Percentiles rank a stretch among this genome's conserved stretches.
phyloP scores from a whole-genome alignment of 352 stramenopile species.

The Globisporangium carolinianum region DNA sequence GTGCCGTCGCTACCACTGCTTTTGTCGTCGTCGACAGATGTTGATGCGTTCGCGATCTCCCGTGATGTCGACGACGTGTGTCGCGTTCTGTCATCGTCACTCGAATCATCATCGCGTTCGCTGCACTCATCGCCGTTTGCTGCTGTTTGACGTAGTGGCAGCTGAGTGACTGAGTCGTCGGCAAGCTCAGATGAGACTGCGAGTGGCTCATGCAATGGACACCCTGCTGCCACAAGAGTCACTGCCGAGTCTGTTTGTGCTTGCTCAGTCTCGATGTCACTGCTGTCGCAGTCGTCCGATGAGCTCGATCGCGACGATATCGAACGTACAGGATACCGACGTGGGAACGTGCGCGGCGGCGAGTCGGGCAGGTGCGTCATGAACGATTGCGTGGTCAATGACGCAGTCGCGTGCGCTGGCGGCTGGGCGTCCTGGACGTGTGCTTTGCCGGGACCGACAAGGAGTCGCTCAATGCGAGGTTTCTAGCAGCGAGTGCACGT shows the following conservation, averaged over 20 bases:
- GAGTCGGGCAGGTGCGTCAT: slow-evolving; percentile 56
- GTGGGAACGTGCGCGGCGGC: slow-evolving; percentile 18
- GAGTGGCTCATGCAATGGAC: too few species aligned
- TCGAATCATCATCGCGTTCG: not conserved
- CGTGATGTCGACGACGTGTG: not conserved
- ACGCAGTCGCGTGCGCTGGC: not conserved
- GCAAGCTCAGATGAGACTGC: not conserved
- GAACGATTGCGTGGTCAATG: slow-evolving; percentile 13
- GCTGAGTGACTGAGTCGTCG: not conserved
- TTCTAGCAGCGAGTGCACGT: slow-evolving; percentile 17
- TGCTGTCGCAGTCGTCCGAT: not conserved
- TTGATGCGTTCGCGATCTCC: not conserved
- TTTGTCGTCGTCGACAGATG: not conserved
- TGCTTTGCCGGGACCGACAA: slow-evolving; percentile 21
- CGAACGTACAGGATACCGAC: not conserved
- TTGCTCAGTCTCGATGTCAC: not conserved
- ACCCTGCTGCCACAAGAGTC: too few species aligned
- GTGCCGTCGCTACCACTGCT: too few species aligned
- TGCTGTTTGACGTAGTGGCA: not conserved
- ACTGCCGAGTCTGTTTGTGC: too few species aligned
- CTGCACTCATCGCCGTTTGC: not conserved
- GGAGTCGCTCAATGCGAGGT: slow-evolving; percentile 28
- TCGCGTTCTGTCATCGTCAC: not conserved
- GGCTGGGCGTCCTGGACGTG: slow-evolving; percentile 7
- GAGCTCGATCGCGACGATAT: not conserved